Evolutionary conservation across 139 green algal species (phyloP), one percentile per base, ranked within the genome.

Genomic region (Auxenochlorella protothecoides): DNA sequence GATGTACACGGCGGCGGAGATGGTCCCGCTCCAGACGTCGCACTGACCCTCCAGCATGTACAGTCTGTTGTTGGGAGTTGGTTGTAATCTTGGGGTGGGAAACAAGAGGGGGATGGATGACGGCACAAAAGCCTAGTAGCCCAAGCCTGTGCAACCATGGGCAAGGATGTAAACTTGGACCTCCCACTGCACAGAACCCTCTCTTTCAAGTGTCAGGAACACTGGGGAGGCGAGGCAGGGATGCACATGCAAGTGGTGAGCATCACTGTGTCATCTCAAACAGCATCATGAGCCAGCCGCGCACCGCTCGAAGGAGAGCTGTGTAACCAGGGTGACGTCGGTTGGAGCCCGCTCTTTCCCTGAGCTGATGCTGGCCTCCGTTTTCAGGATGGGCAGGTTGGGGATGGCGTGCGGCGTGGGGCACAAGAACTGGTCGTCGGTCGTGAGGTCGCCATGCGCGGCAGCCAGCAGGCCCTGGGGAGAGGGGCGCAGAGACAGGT

Each of bases 21-120:
- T 85, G 69, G 85, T 70, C 55, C 81, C 81, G 66, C 66, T 72
- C 81, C 81, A 86, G 9, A 81, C 72, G n/a, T 74, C 72, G 68
- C 81, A 86, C 75, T 86, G 81, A 13, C 73, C 78, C 66, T 85
- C 74, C 63, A 86, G 69, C 81, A 86, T 86, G 52, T 81, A 80
- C 56, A 86, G 68, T 53, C 76, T 81, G 72, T 44, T 44, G 27
- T 44, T 44, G 27, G 27, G 27, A 44, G 27, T 44, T 44, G 27
- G 27, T 44, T 44, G 27, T 44, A 44, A 44, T 44, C 27, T 44
- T 44, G 27, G 27, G 27, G 27, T 44, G 27, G 27, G 27, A 44
- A 44, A 44, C 27, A 44, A 44, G 27, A 44, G 27, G 27, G 27
- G 27, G 27, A 44, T 44, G 27, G 27, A 44, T 44, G 27, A 44